phyloP scores from a whole-genome alignment of 805 yeast genomes.

The Saturnispora sekii region DNA sequence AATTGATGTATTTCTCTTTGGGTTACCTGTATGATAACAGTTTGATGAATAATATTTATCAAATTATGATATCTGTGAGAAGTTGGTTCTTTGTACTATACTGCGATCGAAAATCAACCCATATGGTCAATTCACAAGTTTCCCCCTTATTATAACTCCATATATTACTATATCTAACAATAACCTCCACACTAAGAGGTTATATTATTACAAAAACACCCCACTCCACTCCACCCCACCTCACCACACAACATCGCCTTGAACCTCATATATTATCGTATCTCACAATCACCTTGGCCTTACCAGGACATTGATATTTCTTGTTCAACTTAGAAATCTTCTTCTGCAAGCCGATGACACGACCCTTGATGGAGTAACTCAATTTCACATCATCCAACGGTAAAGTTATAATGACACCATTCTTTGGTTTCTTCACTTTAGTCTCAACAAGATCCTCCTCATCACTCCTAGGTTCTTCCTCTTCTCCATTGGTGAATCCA shows the following conservation, averaged over 20 bases:
- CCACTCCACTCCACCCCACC: background rate
- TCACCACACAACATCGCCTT: background rate
- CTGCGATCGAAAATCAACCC: no score
- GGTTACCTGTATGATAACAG: no score
- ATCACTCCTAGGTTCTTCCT: constrained; percentile 4
- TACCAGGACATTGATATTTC: constrained; percentile 35
- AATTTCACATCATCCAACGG: constrained; percentile 46
- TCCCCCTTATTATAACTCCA: background rate
- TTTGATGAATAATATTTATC: no score
- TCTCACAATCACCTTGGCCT: constrained; percentile 43
- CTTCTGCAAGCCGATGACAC: constrained; percentile 51
- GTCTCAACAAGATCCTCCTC: constrained; percentile 12
- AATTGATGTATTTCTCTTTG: no score
- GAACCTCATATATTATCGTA: constrained; percentile 19
- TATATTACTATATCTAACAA: background rate
- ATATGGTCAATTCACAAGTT: background rate
- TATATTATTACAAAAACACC: background rate
- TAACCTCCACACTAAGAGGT: no score
- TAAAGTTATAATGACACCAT: constrained; percentile 27
- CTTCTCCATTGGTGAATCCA: constrained; percentile 11
- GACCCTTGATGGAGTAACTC: constrained; percentile 47
- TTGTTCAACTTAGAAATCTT: constrained; percentile 46
- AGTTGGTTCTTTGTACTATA: no score
- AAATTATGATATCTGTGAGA: no score
- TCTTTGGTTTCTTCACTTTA: constrained; percentile 11